These are phyloP conservation scores for Paramecium tetraurelia DNA, from an alignment of 73 alveolate genomes.

Conservation along the genomic window DNA sequence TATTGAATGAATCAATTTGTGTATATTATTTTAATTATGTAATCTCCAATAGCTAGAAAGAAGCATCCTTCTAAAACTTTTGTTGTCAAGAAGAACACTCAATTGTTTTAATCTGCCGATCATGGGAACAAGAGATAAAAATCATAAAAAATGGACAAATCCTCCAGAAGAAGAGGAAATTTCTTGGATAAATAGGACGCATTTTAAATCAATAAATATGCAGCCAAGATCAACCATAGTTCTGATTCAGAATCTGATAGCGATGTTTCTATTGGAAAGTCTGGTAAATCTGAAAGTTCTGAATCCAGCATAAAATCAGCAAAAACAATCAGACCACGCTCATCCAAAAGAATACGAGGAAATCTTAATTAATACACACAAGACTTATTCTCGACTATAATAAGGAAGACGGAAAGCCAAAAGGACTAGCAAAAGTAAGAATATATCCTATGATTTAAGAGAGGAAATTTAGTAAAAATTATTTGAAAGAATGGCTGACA, in stretches of 20 bases:
- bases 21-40: neutral
- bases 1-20: neutral
- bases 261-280: neutral
- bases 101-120: neutral
- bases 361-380: neutral
- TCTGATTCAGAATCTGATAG: conserved; percentile 4
- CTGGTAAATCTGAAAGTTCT: neutral
- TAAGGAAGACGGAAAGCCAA: neutral
- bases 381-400: neutral
- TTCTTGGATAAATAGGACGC: neutral
- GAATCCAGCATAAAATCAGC: neutral
- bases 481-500: neutral
- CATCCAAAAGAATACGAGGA: neutral
- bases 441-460: neutral
- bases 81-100: neutral
- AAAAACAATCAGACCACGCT: neutral
- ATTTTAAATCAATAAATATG: neutral
- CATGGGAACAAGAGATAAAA: neutral
- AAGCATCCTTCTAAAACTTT: neutral
- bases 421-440: neutral
- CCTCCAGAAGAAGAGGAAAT: neutral
- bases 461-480: conserved; percentile 1
- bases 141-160: neutral
- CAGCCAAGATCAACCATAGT: neutral
- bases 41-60: neutral